Evolutionary conservation across 306 rosid genomes (phyloP).

Genomic region (Cyamopsis tetragonoloba): DNA sequence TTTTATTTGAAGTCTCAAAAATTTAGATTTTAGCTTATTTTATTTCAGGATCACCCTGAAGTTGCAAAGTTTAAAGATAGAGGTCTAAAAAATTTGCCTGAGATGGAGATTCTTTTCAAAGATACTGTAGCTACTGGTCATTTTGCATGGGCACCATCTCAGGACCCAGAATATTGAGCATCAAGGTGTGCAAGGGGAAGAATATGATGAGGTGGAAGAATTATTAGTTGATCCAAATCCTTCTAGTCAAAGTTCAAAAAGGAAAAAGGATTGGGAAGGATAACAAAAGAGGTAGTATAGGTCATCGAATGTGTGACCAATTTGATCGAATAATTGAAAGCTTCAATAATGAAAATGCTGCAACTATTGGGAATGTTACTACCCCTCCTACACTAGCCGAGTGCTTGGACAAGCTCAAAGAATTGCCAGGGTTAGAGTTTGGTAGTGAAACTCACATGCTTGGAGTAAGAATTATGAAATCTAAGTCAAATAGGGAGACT

Average conservation of each 20-base stretch:
- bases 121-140: not conserved
- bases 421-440: too few relatives aligned
- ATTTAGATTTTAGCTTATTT: too few relatives aligned
- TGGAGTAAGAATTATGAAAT: slow-evolving; percentile 1
- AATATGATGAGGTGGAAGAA: too few relatives aligned
- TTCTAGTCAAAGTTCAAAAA: not conserved
- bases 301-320: not conserved
- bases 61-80: not conserved
- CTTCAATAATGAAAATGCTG: not conserved
- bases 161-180: not conserved
- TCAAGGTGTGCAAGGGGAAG: too few relatives aligned
- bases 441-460: too few relatives aligned
- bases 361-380: too few relatives aligned
- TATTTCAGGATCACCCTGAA: not conserved
- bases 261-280: not conserved
- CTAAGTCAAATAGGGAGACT: not conserved
- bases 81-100: not conserved
- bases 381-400: too few relatives aligned
- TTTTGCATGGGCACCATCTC: not conserved
- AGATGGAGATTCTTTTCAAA: not conserved
- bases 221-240: too few relatives aligned
- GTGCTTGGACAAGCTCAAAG: too few relatives aligned
- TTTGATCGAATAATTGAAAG: not conserved
- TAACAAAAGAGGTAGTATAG: not conserved
- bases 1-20: too few relatives aligned